A percentile compares a stretch with the other conserved stretches of the same genome.
These are phyloP conservation scores for Pythium sukuiense DNA, from an alignment of 352 stramenopile species.

Conservation along the genomic window DNA sequence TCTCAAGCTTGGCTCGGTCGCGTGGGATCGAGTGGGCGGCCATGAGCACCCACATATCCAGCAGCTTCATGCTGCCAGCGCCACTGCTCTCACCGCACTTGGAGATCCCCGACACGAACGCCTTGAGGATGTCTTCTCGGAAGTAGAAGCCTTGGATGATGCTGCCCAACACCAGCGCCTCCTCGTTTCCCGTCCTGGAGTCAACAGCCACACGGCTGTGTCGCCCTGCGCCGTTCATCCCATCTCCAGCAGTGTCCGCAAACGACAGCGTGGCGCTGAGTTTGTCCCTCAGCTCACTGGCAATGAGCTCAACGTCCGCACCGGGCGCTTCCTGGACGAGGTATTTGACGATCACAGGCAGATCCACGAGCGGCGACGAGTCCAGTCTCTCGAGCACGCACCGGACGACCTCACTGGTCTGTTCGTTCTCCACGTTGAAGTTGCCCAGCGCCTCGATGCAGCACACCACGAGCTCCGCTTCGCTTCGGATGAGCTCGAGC, in stretches of 20 bases:
- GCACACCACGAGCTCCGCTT: slow-evolving; percentile 47
- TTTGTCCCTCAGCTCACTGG: slow-evolving; percentile 46
- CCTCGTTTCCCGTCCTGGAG: slow-evolving; percentile 33
- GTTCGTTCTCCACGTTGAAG: slow-evolving; percentile 53
- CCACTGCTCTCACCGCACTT: slow-evolving; percentile 6
- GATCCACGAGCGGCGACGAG: slow-evolving; percentile 46
- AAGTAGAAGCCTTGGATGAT: slow-evolving; percentile 62
- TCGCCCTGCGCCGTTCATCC: neutral
- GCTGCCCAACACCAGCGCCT: slow-evolving; percentile 44
- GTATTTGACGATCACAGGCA: slow-evolving; percentile 65
- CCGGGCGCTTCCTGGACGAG: slow-evolving; percentile 50
- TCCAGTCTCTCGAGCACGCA: slow-evolving; percentile 52
- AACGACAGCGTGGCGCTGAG: slow-evolving; percentile 46
- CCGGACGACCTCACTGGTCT: slow-evolving; percentile 35
- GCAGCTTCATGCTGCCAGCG: slow-evolving; percentile 24
- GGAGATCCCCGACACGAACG: slow-evolving; percentile 30
- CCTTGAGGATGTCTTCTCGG: slow-evolving; percentile 47
- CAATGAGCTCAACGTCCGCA: slow-evolving; percentile 38
- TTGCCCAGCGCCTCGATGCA: slow-evolving; percentile 66
- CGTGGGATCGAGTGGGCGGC: slow-evolving; percentile 42
- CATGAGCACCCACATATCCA: slow-evolving; percentile 57
- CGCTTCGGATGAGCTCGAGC: slow-evolving; percentile 53
- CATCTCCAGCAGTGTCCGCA: slow-evolving; percentile 5
- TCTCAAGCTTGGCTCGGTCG: slow-evolving; percentile 40
- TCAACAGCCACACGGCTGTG: slow-evolving; percentile 11